These are phyloP conservation scores for Rhododendron simsii DNA, from an alignment of 148 eudicot species.

Conservation along the genomic window DNA sequence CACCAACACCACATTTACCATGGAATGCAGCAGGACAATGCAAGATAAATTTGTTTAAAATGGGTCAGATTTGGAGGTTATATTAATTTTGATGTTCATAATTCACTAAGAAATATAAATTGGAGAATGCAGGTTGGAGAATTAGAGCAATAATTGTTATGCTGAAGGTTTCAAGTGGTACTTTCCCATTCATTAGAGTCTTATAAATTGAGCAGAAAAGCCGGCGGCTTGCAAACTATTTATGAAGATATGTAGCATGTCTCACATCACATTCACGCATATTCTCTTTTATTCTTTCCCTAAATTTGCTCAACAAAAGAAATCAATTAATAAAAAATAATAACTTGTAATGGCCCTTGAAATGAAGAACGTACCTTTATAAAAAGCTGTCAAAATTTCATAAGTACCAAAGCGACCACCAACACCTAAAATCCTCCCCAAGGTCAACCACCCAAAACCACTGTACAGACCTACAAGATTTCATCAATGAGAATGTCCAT, in stretches of 20 bases:
- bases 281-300: background rate
- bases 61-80: background rate
- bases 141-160: background rate
- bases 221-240: background rate
- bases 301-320: background rate
- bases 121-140: background rate
- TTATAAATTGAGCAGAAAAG: background rate
- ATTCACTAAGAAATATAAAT: background rate
- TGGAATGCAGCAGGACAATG: background rate
- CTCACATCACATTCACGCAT: background rate
- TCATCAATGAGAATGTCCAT: background rate
- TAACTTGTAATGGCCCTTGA: background rate
- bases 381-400: constrained; percentile 52
- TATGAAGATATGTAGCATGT: background rate
- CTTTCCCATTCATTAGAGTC: background rate
- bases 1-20: background rate
- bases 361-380: background rate
- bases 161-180: background rate
- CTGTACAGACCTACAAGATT: constrained; percentile 51
- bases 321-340: background rate
- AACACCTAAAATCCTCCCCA: constrained; percentile 63
- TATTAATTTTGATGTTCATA: background rate
- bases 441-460: constrained; percentile 67
- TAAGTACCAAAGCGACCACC: constrained; percentile 83
- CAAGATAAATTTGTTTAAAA: background rate